These are phyloP conservation scores for Plasmodium yoelii DNA, from an alignment of 169 alveolate species.

Conservation along the genomic window DNA sequence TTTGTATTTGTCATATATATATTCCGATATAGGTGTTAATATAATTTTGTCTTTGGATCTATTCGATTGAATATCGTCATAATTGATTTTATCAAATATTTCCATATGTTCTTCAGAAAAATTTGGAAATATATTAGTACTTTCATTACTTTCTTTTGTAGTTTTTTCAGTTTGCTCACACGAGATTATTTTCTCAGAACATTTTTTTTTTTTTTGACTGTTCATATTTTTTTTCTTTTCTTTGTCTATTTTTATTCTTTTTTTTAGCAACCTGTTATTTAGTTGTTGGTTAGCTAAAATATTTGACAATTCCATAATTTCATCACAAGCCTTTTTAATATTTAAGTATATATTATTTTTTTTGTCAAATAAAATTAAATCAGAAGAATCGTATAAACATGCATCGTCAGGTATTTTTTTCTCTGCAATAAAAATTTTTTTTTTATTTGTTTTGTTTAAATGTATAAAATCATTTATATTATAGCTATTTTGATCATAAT, in stretches of 20 bases:
- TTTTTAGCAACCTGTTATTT: constrained; percentile 32
- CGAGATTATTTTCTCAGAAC: neutral
- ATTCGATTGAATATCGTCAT: constrained; percentile 71
- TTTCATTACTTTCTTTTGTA: neutral
- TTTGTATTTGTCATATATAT: constrained; percentile 64
- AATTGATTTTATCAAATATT: constrained; percentile 67
- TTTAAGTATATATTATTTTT: constrained; percentile 38
- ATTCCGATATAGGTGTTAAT: constrained; percentile 75
- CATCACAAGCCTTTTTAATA: constrained; percentile 67
- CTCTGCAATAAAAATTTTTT: constrained; percentile 33
- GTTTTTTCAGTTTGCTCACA: constrained; percentile 3
- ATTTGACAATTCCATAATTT: constrained; percentile 35
- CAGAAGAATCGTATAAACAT: constrained; percentile 33
- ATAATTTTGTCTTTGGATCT: constrained; percentile 56
- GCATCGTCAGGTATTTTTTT: constrained; percentile 14
- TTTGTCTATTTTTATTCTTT: constrained; percentile 40
- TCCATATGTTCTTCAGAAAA: constrained; percentile 16
- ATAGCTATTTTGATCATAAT: constrained; percentile 26
- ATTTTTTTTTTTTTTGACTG: neutral
- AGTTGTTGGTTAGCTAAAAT: constrained; percentile 64
- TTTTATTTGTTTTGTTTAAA: constrained; percentile 21
- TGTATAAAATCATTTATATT: neutral
- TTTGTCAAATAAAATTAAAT: constrained; percentile 65
- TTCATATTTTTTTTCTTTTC: constrained; percentile 14
- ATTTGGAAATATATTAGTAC: neutral